These are phyloP conservation scores for Ascosphaera aggregata DNA, from an alignment of 2,329 filamentous ascomycete species.

Conservation along the genomic window DNA sequence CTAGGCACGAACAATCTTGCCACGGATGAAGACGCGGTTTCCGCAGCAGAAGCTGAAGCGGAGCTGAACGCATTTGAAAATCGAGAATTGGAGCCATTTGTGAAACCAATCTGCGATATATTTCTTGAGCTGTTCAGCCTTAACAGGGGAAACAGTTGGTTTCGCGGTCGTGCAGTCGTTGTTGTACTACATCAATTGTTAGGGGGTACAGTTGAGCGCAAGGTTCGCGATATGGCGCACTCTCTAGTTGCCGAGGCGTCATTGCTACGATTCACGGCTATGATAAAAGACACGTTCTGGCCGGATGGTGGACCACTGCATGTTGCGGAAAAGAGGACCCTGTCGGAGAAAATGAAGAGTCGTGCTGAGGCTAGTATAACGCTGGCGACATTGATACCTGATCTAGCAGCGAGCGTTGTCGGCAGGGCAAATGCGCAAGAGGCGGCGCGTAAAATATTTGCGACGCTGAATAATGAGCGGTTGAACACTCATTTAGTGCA, in stretches of 20 bases:
- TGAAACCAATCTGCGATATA: conserved; percentile 94
- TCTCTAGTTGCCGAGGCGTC: conserved; percentile 54
- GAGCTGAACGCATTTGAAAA: conserved; percentile 86
- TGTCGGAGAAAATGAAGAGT: conserved; percentile 53
- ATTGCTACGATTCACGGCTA: conserved; percentile 42
- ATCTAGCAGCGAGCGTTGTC: conserved; percentile 80
- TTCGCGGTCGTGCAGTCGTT: conserved; percentile 82
- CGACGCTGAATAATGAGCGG: conserved; percentile 71
- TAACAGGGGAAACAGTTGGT: conserved; percentile 90
- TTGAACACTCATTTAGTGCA: conserved; percentile 57
- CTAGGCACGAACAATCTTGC: conserved; percentile 15
- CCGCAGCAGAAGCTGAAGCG: conserved; percentile 60
- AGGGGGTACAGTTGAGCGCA: conserved; percentile 86
- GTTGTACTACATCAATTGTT: conserved; percentile 90
- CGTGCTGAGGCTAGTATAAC: conserved; percentile 73
- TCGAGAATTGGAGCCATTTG: conserved; percentile 75
- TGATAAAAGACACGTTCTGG: conserved; percentile 63
- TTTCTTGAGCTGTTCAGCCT: conserved; percentile 92
- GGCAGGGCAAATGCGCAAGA: conserved; percentile 77
- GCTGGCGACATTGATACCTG: conserved; percentile 71
- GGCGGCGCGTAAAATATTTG: conserved; percentile 71
- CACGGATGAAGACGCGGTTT: conserved; percentile 24
- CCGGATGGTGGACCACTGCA: conserved; percentile 30
- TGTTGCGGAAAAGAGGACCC: conserved; percentile 32
- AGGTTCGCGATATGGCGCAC: conserved; percentile 67